phyloP scores from a whole-genome alignment of 345 rosid species.

The Salix exigua region DNA sequence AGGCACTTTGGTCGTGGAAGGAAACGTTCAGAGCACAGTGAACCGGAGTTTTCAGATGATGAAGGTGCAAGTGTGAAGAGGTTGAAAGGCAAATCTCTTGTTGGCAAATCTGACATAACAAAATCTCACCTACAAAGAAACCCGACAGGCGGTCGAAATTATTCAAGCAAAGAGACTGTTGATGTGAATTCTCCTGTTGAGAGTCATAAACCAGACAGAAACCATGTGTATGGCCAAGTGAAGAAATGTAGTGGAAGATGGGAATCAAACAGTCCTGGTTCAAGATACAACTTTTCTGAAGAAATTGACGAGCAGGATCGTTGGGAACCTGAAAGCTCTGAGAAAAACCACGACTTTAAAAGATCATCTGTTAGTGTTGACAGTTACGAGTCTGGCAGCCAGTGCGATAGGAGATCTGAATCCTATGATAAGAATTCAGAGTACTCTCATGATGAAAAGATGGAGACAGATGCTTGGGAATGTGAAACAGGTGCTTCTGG shows the following conservation, averaged over 20 bases:
- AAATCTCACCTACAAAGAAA: conserved; percentile 9
- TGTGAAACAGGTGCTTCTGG: neutral
- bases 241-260: neutral
- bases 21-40: conserved; percentile 16
- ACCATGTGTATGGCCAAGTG: neutral
- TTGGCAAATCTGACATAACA: neutral
- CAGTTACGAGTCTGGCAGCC: neutral
- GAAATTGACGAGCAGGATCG: conserved; percentile 14
- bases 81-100: conserved; percentile 2
- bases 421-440: too few species aligned
- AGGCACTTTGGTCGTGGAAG: conserved; percentile 23
- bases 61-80: conserved; percentile 6
- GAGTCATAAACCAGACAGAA: neutral
- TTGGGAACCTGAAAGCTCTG: conserved; percentile 25
- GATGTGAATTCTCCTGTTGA: conserved; percentile 7
- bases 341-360: neutral
- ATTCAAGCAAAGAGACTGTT: conserved; percentile 10
- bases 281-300: neutral
- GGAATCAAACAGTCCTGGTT: neutral
- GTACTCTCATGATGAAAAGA: neutral
- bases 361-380: neutral
- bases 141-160: neutral
- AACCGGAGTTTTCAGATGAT: conserved; percentile 18
- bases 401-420: neutral
- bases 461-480: neutral